phyloP scores from a whole-genome alignment of 1,284 basidiomycete species.

The Peniophora sp. region DNA sequence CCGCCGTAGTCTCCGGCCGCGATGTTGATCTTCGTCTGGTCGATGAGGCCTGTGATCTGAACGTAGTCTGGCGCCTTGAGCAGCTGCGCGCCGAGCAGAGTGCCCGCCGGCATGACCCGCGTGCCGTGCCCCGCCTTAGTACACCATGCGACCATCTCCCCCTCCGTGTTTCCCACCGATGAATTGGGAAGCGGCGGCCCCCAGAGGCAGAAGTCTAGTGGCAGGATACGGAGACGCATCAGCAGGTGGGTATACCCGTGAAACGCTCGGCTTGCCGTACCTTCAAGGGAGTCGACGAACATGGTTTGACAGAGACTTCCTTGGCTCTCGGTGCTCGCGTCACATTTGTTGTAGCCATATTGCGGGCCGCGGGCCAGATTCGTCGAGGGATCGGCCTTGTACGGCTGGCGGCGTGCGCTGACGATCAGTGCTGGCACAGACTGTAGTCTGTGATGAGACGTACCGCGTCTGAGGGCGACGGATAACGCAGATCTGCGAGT shows the following conservation, averaged over 20 bases:
- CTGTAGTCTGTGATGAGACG: conserved; percentile 11
- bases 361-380: conserved; percentile 47
- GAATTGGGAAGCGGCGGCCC: conserved; percentile 37
- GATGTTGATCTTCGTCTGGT: conserved; percentile 55
- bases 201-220: conserved; percentile 57
- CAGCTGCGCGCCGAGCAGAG: conserved; percentile 60
- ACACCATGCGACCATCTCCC: conserved; percentile 68
- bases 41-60: conserved; percentile 54
- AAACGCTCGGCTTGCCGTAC: conserved; percentile 23
- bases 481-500: conserved; percentile 42
- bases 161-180: conserved; percentile 60
- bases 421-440: not conserved
- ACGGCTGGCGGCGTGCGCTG: conserved; percentile 32
- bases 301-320: conserved; percentile 59
- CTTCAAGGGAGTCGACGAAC: conserved; percentile 44
- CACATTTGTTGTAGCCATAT: conserved; percentile 62
- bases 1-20: conserved; percentile 52
- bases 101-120: conserved; percentile 54
- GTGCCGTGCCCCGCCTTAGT: conserved; percentile 60
- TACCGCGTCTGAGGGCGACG: conserved; percentile 43
- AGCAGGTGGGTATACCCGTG: too few relatives aligned
- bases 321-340: conserved; percentile 57
- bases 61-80: conserved; percentile 60
- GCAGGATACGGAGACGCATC: not conserved
- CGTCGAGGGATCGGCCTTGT: conserved; percentile 41